Evolutionary conservation across 2,329 filamentous ascomycete species (phyloP).

Genomic region (Microascus cirrosus): DNA sequence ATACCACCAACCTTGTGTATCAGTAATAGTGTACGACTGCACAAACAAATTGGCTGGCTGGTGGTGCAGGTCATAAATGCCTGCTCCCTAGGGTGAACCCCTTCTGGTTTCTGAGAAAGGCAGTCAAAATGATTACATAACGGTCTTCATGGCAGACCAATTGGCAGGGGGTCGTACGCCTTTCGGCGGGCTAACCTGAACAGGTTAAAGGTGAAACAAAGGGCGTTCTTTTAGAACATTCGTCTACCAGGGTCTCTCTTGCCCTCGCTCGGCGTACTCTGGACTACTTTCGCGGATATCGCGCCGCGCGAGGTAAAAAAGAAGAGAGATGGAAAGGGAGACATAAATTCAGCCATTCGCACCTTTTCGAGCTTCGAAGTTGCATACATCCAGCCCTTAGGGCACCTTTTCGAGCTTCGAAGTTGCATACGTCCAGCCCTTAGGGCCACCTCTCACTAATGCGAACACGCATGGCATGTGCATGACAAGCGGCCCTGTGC

Average conservation of each 20-base stretch:
- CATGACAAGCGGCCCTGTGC: not conserved
- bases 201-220: not conserved
- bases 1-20: no score
- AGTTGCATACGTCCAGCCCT: no score
- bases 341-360: not conserved
- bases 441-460: not conserved
- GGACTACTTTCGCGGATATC: no score
- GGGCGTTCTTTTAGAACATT: not conserved
- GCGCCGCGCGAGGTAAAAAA: no score
- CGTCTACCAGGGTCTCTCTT: not conserved
- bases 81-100: no score
- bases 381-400: no score
- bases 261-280: no score
- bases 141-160: not conserved
- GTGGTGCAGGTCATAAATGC: no score
- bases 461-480: not conserved
- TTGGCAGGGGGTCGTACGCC: not conserved
- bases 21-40: no score
- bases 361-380: not conserved
- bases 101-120: no score
- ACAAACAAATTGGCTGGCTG: no score
- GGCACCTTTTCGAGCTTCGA: not conserved
- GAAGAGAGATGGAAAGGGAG: not conserved
- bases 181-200: not conserved
- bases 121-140: not conserved